phyloP scores from a whole-genome alignment of 768 basidiomycete species.

The Collybia nuda region DNA sequence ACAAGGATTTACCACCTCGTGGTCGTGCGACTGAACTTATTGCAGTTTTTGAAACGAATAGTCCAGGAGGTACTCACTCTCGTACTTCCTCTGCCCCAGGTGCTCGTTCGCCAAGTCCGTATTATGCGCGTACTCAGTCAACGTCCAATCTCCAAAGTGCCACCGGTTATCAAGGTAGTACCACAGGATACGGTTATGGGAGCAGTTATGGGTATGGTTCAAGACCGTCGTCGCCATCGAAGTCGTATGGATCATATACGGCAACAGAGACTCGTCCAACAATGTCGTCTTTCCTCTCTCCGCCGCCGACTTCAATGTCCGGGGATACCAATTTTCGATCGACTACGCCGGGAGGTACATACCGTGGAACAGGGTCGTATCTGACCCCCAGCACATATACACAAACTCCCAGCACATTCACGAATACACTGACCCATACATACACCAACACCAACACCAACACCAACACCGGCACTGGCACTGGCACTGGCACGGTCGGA shows the following conservation, averaged over 20 bases:
- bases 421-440: constrained; percentile 22
- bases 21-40: constrained; percentile 70
- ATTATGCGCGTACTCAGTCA: constrained; percentile 21
- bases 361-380: constrained; percentile 30
- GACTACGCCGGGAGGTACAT: constrained; percentile 23
- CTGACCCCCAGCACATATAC: constrained; percentile 33
- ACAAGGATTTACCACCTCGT: constrained; percentile 46
- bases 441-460: constrained; percentile 24
- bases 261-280: constrained; percentile 29
- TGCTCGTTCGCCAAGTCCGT: constrained; percentile 37
- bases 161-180: constrained; percentile 30
- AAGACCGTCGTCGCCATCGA: constrained; percentile 47
- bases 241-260: constrained; percentile 39
- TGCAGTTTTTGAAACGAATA: constrained; percentile 63
- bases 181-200: constrained; percentile 25
- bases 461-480: constrained; percentile 30
- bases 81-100: constrained; percentile 55
- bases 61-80: constrained; percentile 45
- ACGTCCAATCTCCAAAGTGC: constrained; percentile 22
- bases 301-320: constrained; percentile 36
- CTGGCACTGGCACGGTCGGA: no score
- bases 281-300: constrained; percentile 48
- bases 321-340: constrained; percentile 25
- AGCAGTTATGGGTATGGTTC: constrained; percentile 36
- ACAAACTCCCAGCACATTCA: constrained; percentile 37